Base-by-base conservation (phyloP, 78 protist genomes). In the Isochrysis galbana region DNA sequence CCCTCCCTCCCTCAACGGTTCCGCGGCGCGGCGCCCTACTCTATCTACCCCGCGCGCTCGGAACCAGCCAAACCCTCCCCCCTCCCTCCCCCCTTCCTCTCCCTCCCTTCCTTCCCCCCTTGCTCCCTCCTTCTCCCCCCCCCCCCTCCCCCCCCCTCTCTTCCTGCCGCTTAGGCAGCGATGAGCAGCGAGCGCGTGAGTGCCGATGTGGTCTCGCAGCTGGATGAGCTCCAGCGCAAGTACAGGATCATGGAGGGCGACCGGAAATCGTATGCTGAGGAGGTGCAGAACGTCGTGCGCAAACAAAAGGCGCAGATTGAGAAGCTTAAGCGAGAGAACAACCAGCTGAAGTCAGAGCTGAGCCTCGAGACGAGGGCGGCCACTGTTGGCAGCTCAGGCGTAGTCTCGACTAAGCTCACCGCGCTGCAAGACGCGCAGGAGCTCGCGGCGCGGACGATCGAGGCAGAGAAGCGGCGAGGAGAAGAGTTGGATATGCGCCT, bases 201-300 rank as follows among this genome's bases (percentile, higher is more conserved):
- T n/a, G n/a, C n/a, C n/a, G n/a, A n/a, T n/a, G n/a, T n/a, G n/a
- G n/a, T n/a, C n/a, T n/a, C 61, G 61, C 61, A 92, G 84, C 92
- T 87, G 17, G 88, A 26, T 54, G 55, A 39, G 72, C 89, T 92
- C 32, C 87, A 77, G 29, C 94, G 94, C 51, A 38, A 51, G 70
- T 92, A 45, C n/a, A 87, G 91, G 17, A 32, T 87, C 36, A 70
- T 86, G 89, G 94, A 92, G 91, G 72, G 78, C 46, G 91, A 91
- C 19, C 90, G 94, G 47, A 51, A 69, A 55, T 0, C 82, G 21
- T 83, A 61, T 69, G 25, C 83, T 4, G 94, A 91, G 38, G 86
- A 41, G 5, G 42, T 91, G 74, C 77, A 86, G 39, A 22, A 11
- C 61, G 78, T 36, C 36, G 34, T 86, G 82, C 55, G 82, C 25